Base-by-base conservation (phyloP, 768 basidiomycete species). In the Kwoniella heveanensis region DNA sequence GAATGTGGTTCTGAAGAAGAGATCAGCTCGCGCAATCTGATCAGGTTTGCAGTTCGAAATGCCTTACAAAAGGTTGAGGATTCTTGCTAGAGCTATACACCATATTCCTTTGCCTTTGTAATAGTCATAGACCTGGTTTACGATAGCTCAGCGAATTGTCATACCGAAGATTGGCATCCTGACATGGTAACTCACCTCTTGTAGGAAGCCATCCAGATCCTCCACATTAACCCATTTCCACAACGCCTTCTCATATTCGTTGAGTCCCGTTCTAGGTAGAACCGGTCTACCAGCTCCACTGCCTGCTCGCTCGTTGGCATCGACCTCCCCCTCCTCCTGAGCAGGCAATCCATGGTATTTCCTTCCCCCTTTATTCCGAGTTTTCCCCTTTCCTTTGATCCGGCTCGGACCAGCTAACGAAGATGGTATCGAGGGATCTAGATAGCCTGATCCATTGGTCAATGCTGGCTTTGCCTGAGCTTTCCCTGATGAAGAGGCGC, bases 171-270 rank as follows among this genome's bases (percentile, higher is more conserved):
- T 32, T 32, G 32, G 32, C 7, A n/a, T 30, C 12, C 2, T 24
- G 10, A 1, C 37, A 27, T 22, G 22, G 44, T 57, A 12, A 65
- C 78, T 60, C 39, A 91, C 91, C 67, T 97, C 92, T 80, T 95
- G 91, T 27, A 99, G 81, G 80, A 94, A 99, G 8, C 87, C 88
- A 74, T 99, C 96, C 39, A 99, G 84, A 77, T 99, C 97, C 77
- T 92, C 92, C 13, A 98, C 92, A 77, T 99, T 99, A 63, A 97
- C 92, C 96, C 96, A 99, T 62, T 90, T 90, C 96, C 96, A 99
- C 52, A 98, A 80, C 0, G 96, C 96, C 62, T 87, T 88, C 79
- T 99, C 93, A 59, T 78, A 73, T 19, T 77, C 79, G 25, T 73
- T 73, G 64, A 82, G 61, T 6, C 74, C 72, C 3, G 37, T 54